Percentiles rank a stretch among this genome's conserved stretches.
These are phyloP conservation scores for Kodamaea anthophila DNA, from an alignment of 1,139 yeast genomes.

Conservation along the genomic window DNA sequence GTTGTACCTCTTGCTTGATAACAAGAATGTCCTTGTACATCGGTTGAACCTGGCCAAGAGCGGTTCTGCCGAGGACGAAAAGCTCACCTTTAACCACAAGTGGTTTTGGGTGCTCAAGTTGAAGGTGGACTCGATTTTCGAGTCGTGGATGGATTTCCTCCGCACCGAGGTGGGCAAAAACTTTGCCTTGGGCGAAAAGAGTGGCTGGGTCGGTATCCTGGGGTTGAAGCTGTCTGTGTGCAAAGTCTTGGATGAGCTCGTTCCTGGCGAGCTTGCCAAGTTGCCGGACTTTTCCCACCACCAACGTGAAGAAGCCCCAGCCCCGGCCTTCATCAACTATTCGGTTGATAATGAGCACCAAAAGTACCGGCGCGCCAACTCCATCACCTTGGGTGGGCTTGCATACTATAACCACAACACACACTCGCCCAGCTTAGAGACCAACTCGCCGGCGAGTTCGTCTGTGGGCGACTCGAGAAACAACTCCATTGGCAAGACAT, in stretches of 20 bases:
- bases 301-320: neutral
- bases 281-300: slow-evolving; percentile 3
- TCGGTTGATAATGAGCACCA: slow-evolving; percentile 6
- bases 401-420: slow-evolving; percentile 1
- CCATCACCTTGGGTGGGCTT: slow-evolving; percentile 4
- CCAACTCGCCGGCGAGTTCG: slow-evolving; percentile 1
- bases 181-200: slow-evolving; percentile 6
- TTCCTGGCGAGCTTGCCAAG: slow-evolving; percentile 8
- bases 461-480: slow-evolving; percentile 5
- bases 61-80: slow-evolving; percentile 10
- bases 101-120: slow-evolving; percentile 24
- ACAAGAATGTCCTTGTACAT: slow-evolving; percentile 11
- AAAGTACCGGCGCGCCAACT: slow-evolving; percentile 6
- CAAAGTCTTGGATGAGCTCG: slow-evolving; percentile 16
- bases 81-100: slow-evolving; percentile 19
- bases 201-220: slow-evolving; percentile 11
- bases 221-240: slow-evolving; percentile 13
- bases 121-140: slow-evolving; percentile 22
- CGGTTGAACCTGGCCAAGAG: slow-evolving; percentile 7
- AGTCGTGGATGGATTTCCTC: slow-evolving; percentile 21
- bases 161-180: slow-evolving; percentile 9
- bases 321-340: slow-evolving; percentile 7
- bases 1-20: slow-evolving; percentile 12
- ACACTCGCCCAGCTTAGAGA: slow-evolving; percentile 3
- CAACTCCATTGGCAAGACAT: slow-evolving; percentile 5